These are phyloP conservation scores for Dendrobium chrysotoxum DNA, from an alignment of 106 monocot genomes.

Conservation along the genomic window DNA sequence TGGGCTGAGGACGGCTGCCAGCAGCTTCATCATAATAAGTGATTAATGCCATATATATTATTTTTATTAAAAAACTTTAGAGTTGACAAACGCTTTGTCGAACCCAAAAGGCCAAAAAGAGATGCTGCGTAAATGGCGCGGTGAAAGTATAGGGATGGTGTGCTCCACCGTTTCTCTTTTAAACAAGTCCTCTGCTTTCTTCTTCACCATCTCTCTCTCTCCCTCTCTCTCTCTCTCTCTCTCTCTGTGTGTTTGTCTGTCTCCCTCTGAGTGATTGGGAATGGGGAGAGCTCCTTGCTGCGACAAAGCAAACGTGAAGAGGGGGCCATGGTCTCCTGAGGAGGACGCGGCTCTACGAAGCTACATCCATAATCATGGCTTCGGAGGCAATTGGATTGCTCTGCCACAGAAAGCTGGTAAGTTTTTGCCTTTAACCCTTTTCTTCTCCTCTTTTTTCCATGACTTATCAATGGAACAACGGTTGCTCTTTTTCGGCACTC, in stretches of 20 bases:
- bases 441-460: not conserved
- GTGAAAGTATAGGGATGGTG: not conserved
- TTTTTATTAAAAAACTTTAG: not conserved
- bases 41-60: too few relatives aligned
- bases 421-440: not conserved
- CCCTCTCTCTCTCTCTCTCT: conserved; percentile 1
- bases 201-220: not conserved
- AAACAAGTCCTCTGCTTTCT: not conserved
- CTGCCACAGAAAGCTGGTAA: conserved; percentile 46
- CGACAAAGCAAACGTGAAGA: conserved; percentile 43
- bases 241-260: not conserved
- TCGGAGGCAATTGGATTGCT: conserved; percentile 46
- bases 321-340: conserved; percentile 53
- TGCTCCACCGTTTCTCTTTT: not conserved
- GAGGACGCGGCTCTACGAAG: conserved; percentile 27
- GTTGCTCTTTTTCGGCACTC: not conserved
- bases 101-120: not conserved
- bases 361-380: conserved; percentile 36
- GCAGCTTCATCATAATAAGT: too few relatives aligned
- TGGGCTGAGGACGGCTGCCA: too few relatives aligned
- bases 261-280: not conserved
- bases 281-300: conserved; percentile 59
- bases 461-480: not conserved
- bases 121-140: not conserved
- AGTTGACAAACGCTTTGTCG: not conserved